Percentiles rank a stretch among this genome's conserved stretches.
Evolutionary conservation across 257 asterid species (phyloP).

Genomic region (Capsicum rhomboideum): DNA sequence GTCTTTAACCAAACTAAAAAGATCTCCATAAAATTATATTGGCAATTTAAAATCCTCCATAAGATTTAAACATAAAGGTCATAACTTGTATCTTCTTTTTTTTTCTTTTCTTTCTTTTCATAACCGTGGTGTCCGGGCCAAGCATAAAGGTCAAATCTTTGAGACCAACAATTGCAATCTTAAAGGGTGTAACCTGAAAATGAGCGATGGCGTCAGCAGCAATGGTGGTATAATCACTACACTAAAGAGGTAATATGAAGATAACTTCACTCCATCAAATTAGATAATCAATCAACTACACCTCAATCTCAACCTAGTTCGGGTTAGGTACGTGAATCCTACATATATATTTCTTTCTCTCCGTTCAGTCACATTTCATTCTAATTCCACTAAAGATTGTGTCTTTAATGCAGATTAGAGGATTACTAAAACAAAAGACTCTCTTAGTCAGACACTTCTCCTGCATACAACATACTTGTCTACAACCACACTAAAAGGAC

Average conservation of each 20-base stretch:
- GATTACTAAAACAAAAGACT: not conserved
- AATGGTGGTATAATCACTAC: conserved; percentile 87
- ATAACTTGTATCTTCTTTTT: too few species aligned
- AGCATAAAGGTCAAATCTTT: not conserved
- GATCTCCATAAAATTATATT: not conserved
- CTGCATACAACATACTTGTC: not conserved
- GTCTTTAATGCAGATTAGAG: not conserved
- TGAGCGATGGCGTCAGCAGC: conserved; percentile 88
- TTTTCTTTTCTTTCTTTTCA: too few species aligned
- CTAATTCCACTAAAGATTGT: not conserved
- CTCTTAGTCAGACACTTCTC: not conserved
- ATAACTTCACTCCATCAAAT: not conserved
- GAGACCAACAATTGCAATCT: not conserved
- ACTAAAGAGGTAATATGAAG: conserved; percentile 61
- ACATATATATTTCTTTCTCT: not conserved
- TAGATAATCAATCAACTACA: not conserved
- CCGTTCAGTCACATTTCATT: not conserved
- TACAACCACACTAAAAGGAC: not conserved
- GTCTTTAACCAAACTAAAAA: not conserved
- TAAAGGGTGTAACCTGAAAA: conserved; percentile 47
- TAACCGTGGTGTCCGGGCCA: not conserved
- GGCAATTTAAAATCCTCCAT: not conserved
- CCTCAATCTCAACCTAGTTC: not conserved
- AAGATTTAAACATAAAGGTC: not conserved
- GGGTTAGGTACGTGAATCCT: not conserved